A percentile compares a stretch with the other conserved stretches of the same genome.
Evolutionary conservation across 75 land plant species (phyloP).

Genomic region (Adiantum capillusveneris): DNA sequence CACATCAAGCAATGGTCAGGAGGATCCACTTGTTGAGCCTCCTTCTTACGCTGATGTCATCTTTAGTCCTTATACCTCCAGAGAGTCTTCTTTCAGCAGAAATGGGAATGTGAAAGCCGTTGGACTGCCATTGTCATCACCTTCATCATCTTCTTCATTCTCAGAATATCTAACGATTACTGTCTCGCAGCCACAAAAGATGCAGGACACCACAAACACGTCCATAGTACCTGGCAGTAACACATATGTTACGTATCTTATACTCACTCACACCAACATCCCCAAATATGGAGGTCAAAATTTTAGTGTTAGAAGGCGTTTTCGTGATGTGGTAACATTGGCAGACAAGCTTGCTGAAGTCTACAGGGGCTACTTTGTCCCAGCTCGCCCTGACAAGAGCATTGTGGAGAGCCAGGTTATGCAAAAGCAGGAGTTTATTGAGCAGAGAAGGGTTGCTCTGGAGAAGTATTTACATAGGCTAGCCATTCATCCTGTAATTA

Average conservation of each 20-base stretch:
- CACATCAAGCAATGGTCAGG: constrained; percentile 5
- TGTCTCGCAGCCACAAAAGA: constrained; percentile 24
- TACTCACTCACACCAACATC: constrained; percentile 17
- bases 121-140: constrained; percentile 2
- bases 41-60: constrained; percentile 10
- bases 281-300: constrained; percentile 20
- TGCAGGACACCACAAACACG: constrained; percentile 7
- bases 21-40: constrained; percentile 9
- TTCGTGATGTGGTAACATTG: constrained; percentile 26
- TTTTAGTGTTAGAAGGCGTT: constrained; percentile 18
- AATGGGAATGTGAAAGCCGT: constrained; percentile 4
- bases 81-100: constrained; percentile 2
- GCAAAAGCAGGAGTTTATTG: constrained; percentile 29
- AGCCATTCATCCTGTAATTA: constrained; percentile 18
- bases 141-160: constrained; percentile 6
- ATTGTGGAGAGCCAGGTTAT: constrained; percentile 35
- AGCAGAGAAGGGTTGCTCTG: constrained; percentile 19
- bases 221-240: constrained; percentile 24
- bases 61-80: constrained; percentile 5
- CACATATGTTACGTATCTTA: constrained; percentile 21
- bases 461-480: constrained; percentile 19
- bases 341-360: constrained; percentile 26
- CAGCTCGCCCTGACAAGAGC: constrained; percentile 27
- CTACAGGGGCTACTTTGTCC: constrained; percentile 26
- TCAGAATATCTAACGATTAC: constrained; percentile 17